phyloP scores from a whole-genome alignment of 2,329 filamentous ascomycete species.

The Botrytis deweyae region DNA sequence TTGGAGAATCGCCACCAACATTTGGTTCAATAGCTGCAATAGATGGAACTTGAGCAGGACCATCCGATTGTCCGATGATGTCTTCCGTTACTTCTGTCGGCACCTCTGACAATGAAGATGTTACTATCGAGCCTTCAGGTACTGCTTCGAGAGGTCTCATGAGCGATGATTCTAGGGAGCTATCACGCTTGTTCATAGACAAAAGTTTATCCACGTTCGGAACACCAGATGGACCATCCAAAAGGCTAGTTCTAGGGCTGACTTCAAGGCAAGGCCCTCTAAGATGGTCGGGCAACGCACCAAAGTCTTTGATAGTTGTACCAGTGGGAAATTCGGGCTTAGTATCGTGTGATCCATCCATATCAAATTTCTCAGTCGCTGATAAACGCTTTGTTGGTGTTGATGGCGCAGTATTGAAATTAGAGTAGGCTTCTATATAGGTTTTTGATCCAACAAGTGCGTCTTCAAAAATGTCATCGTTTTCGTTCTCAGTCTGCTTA shows the following conservation, averaged over 20 bases:
- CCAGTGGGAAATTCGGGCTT: constrained; percentile 10
- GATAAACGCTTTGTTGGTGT: constrained; percentile 5
- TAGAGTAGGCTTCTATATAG: not conserved
- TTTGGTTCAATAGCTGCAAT: not conserved
- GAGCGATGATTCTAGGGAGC: not conserved
- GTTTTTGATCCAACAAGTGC: not conserved
- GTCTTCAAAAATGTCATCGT: not conserved
- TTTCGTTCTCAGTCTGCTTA: not conserved
- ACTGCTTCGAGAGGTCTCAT: not conserved
- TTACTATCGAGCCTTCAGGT: not conserved
- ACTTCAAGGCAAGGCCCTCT: constrained; percentile 19
- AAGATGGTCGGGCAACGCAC: not conserved
- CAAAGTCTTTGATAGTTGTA: constrained; percentile 17
- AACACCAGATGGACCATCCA: not conserved
- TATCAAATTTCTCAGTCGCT: not conserved
- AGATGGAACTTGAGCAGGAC: constrained; percentile 3
- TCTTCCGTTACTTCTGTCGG: not conserved
- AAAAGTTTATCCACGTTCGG: constrained; percentile 5
- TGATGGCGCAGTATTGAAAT: constrained; percentile 15
- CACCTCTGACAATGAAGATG: not conserved
- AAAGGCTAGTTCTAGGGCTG: constrained; percentile 15
- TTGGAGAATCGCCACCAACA: constrained; percentile 5
- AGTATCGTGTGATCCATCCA: constrained; percentile 16
- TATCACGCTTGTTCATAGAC: constrained; percentile 15
- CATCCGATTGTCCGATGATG: constrained; percentile 16